Conservation (phyloP, 352 stramenopile species). For the Pythium angustatum region DNA sequence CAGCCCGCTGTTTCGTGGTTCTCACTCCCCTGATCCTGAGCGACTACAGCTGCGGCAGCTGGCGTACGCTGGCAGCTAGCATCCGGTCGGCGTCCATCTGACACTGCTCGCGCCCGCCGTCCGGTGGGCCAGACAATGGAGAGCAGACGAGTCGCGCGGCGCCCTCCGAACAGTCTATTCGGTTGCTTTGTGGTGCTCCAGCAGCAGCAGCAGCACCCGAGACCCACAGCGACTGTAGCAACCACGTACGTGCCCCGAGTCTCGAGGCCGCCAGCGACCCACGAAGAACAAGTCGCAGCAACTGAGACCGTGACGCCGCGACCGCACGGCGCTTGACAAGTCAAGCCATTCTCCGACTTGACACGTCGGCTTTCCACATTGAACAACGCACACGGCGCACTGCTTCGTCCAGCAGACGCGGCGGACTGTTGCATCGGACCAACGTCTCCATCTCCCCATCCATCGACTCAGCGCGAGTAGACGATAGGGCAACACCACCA, state of each 20-base stretch:
- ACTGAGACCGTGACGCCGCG: no score
- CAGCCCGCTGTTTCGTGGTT: conserved; percentile 6
- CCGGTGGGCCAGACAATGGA: conserved; percentile 13
- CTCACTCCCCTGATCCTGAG: background rate
- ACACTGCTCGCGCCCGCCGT: background rate
- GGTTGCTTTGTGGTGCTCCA: conserved; percentile 1
- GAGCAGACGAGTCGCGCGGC: conserved; percentile 14
- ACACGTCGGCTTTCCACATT: background rate
- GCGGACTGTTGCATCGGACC: background rate
- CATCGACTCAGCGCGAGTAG: background rate
- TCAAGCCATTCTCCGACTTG: conserved; percentile 13
- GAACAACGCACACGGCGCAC: background rate
- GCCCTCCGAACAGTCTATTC: no score
- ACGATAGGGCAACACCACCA: conserved; percentile 6
- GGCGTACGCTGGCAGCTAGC: background rate
- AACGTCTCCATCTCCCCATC: background rate
- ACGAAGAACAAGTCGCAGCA: no score
- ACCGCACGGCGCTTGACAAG: no score
- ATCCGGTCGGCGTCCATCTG: conserved; percentile 11
- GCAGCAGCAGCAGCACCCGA: no score
- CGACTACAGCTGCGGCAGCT: background rate
- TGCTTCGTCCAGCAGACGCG: background rate
- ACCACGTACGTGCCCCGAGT: no score
- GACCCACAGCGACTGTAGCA: no score
- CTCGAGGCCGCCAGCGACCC: no score